phyloP scores from a whole-genome alignment of 768 basidiomycete species.

The Daedaleopsis nitida region DNA sequence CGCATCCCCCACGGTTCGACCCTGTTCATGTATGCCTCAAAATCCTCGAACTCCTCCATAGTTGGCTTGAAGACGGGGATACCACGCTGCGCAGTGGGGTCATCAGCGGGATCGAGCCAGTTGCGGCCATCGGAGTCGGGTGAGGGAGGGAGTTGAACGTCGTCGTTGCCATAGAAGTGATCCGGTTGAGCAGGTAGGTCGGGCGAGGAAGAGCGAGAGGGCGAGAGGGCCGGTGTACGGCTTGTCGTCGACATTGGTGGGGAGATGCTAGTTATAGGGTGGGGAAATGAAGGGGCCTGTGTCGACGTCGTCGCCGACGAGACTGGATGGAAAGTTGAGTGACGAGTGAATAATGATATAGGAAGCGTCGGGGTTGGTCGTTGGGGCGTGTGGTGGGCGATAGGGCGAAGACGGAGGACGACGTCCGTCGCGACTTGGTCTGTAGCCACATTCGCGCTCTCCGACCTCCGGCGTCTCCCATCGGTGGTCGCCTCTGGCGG shows the following conservation, averaged over 20 bases:
- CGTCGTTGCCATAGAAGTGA: conserved; percentile 75
- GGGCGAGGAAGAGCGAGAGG: conserved; percentile 46
- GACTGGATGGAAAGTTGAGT: not conserved
- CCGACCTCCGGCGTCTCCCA: not conserved
- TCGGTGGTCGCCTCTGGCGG: not conserved
- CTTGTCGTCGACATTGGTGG: conserved; percentile 27
- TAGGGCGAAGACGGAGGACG: not conserved
- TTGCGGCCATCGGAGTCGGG: conserved; percentile 62
- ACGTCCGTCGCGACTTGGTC: not conserved
- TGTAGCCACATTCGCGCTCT: not conserved
- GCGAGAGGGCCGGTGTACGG: not conserved
- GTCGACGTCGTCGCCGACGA: not conserved
- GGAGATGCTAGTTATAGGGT: not conserved
- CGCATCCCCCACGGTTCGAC: conserved; percentile 89
- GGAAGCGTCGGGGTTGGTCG: not conserved
- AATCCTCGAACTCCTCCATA: conserved; percentile 89
- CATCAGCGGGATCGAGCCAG: conserved; percentile 79
- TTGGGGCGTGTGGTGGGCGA: not conserved
- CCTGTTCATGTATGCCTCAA: conserved; percentile 85
- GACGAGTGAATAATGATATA: not conserved
- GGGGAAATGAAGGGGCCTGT: not conserved
- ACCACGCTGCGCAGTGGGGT: conserved; percentile 80
- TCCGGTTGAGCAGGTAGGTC: conserved; percentile 70
- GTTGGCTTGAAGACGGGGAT: conserved; percentile 97
- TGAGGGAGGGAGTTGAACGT: conserved; percentile 49